Conservation (phyloP, 108 stramenopile species). For the Pseudonitzschia pungens region DNA sequence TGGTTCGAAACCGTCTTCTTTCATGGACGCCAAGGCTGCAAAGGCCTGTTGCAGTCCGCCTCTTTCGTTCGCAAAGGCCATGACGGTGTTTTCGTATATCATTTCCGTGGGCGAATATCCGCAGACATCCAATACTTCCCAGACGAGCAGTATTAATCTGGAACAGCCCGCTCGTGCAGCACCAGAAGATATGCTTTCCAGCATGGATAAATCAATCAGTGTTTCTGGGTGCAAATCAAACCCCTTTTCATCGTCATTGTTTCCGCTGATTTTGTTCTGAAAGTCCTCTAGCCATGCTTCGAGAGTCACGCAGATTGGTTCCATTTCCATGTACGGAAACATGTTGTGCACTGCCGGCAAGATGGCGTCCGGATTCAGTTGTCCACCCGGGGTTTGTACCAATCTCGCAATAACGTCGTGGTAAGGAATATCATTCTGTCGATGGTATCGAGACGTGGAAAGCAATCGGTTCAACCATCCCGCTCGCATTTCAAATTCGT, state of each 20-base stretch:
- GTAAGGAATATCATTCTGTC: conserved; percentile 42
- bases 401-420: conserved; percentile 38
- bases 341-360: conserved; percentile 45
- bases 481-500: conserved; percentile 22
- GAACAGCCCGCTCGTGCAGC: conserved; percentile 40
- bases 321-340: conserved; percentile 47
- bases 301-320: conserved; percentile 23
- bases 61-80: conserved; percentile 45
- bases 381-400: conserved; percentile 11
- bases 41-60: conserved; percentile 38
- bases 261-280: neutral
- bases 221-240: neutral
- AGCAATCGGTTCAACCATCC: conserved; percentile 34
- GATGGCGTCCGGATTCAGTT: neutral
- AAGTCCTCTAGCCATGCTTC: conserved; percentile 22
- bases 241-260: neutral
- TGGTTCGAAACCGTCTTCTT: conserved; percentile 53
- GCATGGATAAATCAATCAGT: conserved; percentile 42
- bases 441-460: conserved; percentile 39
- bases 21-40: conserved; percentile 63
- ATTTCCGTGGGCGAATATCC: conserved; percentile 51
- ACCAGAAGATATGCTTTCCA: conserved; percentile 57
- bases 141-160: conserved; percentile 54
- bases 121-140: conserved; percentile 65
- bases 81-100: conserved; percentile 69